These are phyloP conservation scores for Zygnema circumcarinatum DNA, from an alignment of 139 green algal genomes.

Conservation along the genomic window DNA sequence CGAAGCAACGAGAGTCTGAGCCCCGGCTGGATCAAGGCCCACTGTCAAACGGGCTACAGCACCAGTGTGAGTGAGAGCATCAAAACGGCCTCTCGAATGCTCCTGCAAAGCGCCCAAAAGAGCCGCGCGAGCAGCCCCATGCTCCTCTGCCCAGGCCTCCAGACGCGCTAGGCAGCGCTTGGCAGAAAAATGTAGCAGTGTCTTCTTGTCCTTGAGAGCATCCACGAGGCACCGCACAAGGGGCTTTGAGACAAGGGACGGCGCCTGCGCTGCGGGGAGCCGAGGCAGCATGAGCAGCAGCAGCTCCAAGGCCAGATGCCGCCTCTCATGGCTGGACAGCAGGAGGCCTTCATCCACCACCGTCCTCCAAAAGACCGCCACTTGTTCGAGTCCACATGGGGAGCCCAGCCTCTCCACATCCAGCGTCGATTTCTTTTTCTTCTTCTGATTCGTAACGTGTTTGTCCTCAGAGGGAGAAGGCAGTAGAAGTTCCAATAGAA, in stretches of 20 bases:
- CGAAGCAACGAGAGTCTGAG: slow-evolving; percentile 1
- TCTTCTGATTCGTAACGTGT: neutral
- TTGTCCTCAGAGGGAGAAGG: slow-evolving; percentile 10
- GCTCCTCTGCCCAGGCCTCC: slow-evolving; percentile 16
- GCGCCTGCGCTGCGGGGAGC: neutral
- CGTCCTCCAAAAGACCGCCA: slow-evolving; percentile 30
- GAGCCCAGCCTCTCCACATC: neutral
- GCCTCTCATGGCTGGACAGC: slow-evolving; percentile 25
- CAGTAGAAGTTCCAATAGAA: slow-evolving; percentile 28
- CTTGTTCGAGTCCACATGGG: slow-evolving; percentile 6
- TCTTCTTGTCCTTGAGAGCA: neutral
- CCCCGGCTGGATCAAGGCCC: neutral
- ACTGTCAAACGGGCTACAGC: slow-evolving; percentile 11
- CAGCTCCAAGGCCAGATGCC: slow-evolving; percentile 28
- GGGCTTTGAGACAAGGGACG: neutral
- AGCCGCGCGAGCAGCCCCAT: neutral
- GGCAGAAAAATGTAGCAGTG: slow-evolving; percentile 12
- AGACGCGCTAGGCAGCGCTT: slow-evolving; percentile 21
- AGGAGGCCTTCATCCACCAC: slow-evolving; percentile 37
- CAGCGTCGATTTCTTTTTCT: slow-evolving; percentile 33
- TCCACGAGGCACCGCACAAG: slow-evolving; percentile 29
- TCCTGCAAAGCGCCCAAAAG: slow-evolving; percentile 25
- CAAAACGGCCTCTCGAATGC: slow-evolving; percentile 29
- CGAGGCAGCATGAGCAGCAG: slow-evolving; percentile 29
- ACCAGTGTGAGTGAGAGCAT: slow-evolving; percentile 7